Percentiles rank a stretch among this genome's conserved stretches.
These are phyloP conservation scores for Bruguiera gymnorhiza DNA, from an alignment of 345 rosid species.

Conservation along the genomic window DNA sequence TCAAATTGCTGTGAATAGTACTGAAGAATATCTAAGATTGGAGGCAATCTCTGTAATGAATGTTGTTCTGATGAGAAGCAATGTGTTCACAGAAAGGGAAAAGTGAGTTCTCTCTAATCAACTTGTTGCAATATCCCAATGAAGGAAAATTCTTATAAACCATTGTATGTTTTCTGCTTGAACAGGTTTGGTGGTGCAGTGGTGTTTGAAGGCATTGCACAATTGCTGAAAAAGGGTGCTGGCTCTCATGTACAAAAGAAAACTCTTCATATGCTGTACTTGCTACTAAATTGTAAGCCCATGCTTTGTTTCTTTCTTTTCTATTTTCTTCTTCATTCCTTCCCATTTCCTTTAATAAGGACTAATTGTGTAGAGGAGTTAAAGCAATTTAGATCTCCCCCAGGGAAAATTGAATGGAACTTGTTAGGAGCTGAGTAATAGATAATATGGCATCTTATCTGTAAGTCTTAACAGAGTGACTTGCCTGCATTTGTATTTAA, in stretches of 20 bases:
- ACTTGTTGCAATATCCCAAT: neutral
- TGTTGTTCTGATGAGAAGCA: conserved; percentile 53
- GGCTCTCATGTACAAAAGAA: conserved; percentile 58
- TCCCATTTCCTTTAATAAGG: neutral
- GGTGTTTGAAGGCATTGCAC: conserved; percentile 49
- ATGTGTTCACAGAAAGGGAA: conserved; percentile 60
- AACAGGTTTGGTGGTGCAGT: conserved; percentile 50
- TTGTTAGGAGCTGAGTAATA: too few species aligned
- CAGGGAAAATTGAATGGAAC: too few species aligned
- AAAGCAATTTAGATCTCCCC: too few species aligned
- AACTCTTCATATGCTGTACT: conserved; percentile 58
- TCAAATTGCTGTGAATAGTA: conserved; percentile 42
- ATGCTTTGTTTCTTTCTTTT: conserved; percentile 2
- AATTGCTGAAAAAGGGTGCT: conserved; percentile 51
- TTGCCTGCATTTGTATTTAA: too few species aligned
- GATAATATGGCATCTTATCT: too few species aligned
- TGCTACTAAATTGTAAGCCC: conserved; percentile 72
- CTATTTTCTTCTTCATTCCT: neutral
- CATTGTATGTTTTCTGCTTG: conserved; percentile 14
- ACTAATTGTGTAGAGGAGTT: too few species aligned
- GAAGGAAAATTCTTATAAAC: neutral
- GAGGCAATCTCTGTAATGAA: conserved; percentile 83
- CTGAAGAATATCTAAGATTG: conserved; percentile 49
- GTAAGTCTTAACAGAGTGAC: too few species aligned
- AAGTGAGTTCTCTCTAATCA: conserved; percentile 44